phyloP scores from a whole-genome alignment of 2,329 filamentous ascomycete species.

The Fusarium gaditjirri region DNA sequence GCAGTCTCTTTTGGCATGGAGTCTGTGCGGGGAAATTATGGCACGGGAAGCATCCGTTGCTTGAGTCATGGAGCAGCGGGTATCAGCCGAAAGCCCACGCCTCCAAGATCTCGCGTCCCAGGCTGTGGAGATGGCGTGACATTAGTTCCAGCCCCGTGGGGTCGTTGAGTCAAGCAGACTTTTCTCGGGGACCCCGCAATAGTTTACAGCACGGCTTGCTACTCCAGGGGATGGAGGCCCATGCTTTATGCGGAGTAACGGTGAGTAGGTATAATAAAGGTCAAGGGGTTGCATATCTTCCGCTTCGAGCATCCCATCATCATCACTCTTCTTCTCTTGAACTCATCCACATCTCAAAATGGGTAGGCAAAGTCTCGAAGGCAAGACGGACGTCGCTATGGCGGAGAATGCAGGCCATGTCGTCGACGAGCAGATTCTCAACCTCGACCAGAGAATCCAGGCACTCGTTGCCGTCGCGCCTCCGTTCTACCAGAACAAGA shows the following conservation, averaged over 20 bases:
- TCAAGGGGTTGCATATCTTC: neutral
- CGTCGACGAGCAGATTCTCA: neutral
- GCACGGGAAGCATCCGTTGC: neutral
- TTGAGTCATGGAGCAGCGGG: accelerated
- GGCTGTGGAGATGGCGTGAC: neutral
- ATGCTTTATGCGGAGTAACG: neutral
- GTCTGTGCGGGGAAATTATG: no score
- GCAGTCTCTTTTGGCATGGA: no score
- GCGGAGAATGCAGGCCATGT: neutral
- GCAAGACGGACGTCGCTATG: neutral
- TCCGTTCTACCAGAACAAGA: conserved; percentile 18
- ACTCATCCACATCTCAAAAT: neutral
- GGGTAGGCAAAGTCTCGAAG: neutral
- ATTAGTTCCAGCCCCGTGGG: neutral
- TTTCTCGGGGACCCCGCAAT: neutral
- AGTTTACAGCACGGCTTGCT: no score
- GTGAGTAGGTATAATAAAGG: neutral
- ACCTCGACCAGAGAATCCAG: neutral
- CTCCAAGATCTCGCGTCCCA: no score
- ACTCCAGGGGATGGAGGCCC: neutral
- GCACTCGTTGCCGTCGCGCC: neutral
- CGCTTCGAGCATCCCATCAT: no score
- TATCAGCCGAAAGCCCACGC: neutral
- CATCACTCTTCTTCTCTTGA: no score
- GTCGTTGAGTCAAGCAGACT: neutral